Evolutionary conservation across 345 rosid species (phyloP), one percentile per base, ranked within the genome.

Genomic region (Adansonia digitata): DNA sequence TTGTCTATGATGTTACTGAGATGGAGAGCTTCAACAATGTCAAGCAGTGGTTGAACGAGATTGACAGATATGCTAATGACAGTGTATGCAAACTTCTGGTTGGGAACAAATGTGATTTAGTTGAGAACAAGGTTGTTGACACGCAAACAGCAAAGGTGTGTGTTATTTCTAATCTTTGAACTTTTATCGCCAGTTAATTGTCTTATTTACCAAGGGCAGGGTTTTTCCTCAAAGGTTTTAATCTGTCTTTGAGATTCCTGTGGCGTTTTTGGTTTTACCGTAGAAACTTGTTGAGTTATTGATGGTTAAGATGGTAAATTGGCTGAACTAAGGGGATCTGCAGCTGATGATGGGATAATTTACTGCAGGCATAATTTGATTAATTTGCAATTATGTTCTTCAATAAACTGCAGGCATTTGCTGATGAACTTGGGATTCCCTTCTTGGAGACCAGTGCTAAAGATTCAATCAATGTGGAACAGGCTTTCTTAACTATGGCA

Each of bases 21-120:
- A 83, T 85, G 94, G 95, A 90, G 83, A 92, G 97, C 89, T 92
- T 90, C 84, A 92, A 88, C 85, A 92, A 88, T 69, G 95, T 90
- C 77, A 92, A 92, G 85, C 97, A 92, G 82, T 89, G 97, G 97
- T 80, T 89, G 84, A 83, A 84, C 62, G 97, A 90, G 85, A 90
- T 92, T 13, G 95, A 90, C 77, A 81, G 97, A 77, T 92, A 92
- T 81, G 97, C 95, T 49, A 90, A 90, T 82, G 94, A 92, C n/a
- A 92, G 85, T 79, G 97, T 92, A 3, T 90, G 95, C 94, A 92
- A 92, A 84, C 91, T 90, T 79, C 70, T 92, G 45, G 92, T 89
- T 13, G 97, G 97, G 74, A 92, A 92, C 79, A 92, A 90, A 78
- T 88, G 91, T 59, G 97, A 92, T 88, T 80, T 92, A 75, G 88